phyloP scores from a whole-genome alignment of 805 yeast species.

The Yamadazyma tumulicola region DNA sequence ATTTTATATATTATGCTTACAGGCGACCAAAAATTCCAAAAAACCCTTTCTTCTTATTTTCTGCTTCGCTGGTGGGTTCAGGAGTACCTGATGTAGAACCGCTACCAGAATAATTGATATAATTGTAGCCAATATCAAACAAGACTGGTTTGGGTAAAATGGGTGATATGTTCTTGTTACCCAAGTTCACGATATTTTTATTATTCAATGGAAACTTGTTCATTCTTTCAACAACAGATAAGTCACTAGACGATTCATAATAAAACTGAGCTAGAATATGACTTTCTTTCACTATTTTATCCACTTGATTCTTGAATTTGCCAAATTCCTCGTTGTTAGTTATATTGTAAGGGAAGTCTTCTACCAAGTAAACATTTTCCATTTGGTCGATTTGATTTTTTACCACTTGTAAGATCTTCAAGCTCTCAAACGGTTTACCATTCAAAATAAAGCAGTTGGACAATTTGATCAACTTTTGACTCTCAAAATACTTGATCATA shows the following conservation, averaged over 20 bases:
- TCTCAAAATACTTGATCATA: slow-evolving; percentile 46
- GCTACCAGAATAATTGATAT: slow-evolving; percentile 46
- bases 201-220: slow-evolving; percentile 32
- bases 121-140: slow-evolving; percentile 87
- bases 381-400: slow-evolving; percentile 15
- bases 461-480: slow-evolving; percentile 40
- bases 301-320: slow-evolving; percentile 18
- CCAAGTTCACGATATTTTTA: slow-evolving; percentile 21
- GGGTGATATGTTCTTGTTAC: slow-evolving; percentile 42
- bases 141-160: slow-evolving; percentile 82
- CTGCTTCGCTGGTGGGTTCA: slow-evolving; percentile 11
- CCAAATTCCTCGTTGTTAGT: slow-evolving; percentile 34
- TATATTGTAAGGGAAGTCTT: slow-evolving; percentile 39
- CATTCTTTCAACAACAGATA: slow-evolving; percentile 41
- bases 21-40: slow-evolving; percentile 68
- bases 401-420: slow-evolving; percentile 36
- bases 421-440: slow-evolving; percentile 43
- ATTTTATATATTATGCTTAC: no score
- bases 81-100: slow-evolving; percentile 13
- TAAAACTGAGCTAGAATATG: slow-evolving; percentile 51
- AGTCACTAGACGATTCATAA: slow-evolving; percentile 16
- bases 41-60: slow-evolving; percentile 53
- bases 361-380: slow-evolving; percentile 25
- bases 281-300: slow-evolving; percentile 16
- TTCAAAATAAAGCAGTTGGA: slow-evolving; percentile 43